These are phyloP conservation scores for Herpetospermum pedunculosum DNA, from an alignment of 306 rosid genomes.

Conservation along the genomic window DNA sequence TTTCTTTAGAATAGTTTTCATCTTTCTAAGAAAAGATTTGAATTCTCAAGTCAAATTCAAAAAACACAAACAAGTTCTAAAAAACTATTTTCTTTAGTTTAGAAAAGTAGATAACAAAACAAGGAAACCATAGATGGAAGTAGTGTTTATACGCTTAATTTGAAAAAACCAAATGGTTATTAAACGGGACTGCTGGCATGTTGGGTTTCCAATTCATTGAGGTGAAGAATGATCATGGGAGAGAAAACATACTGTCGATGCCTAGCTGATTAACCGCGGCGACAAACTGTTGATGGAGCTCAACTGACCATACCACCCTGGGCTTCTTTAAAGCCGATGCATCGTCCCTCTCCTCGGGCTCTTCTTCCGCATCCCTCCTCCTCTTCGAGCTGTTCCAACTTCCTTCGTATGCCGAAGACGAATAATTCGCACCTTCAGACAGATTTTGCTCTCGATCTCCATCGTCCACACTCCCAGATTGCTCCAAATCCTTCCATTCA, in stretches of 20 bases:
- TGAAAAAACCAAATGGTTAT: no score
- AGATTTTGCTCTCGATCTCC: constrained; percentile 73
- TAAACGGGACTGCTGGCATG: no score
- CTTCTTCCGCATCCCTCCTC: constrained; percentile 90
- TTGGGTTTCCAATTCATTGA: no score
- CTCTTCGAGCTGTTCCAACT: constrained; percentile 65
- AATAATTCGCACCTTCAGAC: constrained; percentile 80
- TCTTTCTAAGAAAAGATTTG: no score
- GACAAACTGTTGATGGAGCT: constrained; percentile 96
- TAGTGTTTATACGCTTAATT: no score
- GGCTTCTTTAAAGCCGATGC: constrained; percentile 82
- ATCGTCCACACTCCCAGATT: constrained; percentile 89
- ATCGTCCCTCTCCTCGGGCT: constrained; percentile 81
- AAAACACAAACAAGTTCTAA: no score
- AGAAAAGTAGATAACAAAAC: no score
- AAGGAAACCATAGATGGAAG: no score
- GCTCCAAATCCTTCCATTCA: constrained; percentile 81
- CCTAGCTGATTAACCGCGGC: constrained; percentile 93
- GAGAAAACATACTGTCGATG: constrained; percentile 71
- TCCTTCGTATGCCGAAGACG: constrained; percentile 91
- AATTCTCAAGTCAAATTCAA: no score
- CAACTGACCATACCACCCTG: constrained; percentile 95
- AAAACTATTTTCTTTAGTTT: no score
- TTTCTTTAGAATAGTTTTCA: no score
- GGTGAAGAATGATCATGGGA: background rate